Evolutionary conservation across 441 rosid species (phyloP), one percentile per base, ranked within the genome.

Genomic region (Monsonia emarginata): DNA sequence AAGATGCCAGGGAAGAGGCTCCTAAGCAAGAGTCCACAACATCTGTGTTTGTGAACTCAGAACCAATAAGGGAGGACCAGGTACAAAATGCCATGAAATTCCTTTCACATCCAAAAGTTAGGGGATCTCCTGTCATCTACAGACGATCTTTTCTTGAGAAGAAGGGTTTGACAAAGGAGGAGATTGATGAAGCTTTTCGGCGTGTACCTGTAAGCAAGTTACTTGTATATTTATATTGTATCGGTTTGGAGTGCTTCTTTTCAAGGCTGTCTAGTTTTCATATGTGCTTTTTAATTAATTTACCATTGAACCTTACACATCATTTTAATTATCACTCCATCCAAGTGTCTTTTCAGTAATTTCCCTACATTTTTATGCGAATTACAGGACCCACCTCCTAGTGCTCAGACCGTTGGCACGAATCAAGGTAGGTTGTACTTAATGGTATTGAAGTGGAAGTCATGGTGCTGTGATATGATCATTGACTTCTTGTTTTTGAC

Each of bases 91-190:
- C 98, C 31, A 85, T 90, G 27, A 90, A 93, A 44, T 93, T 93
- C 73, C 97, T 93, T 78, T 87, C 95, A 0, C 98, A 93, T 57
- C 98, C 98, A 5, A 86, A 83, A 68, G 98, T 93, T 54, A 83
- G 74, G 74, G 97, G 96, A 28, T 90, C 98, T 14, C 97, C 97
- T 3, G 88, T 90, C 27, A 82, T 90, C 10, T 84, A 93, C 67
- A 75, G 97, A 68, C 81, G 97, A 44, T 90, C 97, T 3, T 90
- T 93, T 78, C 97, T 93, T 6, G 98, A 93, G 81, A 87, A 78
- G 84, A 93, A 93, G 72, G 98, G 97, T 50, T 90, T 93, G 27
- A 90, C 96, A 5, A 93, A 83, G 77, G 96, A 93, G 83, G 98
- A 93, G 80, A 90, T 93, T 3, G 96, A 93, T 42, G 98, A 90